Percentiles rank a stretch among this genome's conserved stretches.
Conservation (phyloP, 441 rosid genomes). For the Rhodomyrtus psidioides region DNA sequence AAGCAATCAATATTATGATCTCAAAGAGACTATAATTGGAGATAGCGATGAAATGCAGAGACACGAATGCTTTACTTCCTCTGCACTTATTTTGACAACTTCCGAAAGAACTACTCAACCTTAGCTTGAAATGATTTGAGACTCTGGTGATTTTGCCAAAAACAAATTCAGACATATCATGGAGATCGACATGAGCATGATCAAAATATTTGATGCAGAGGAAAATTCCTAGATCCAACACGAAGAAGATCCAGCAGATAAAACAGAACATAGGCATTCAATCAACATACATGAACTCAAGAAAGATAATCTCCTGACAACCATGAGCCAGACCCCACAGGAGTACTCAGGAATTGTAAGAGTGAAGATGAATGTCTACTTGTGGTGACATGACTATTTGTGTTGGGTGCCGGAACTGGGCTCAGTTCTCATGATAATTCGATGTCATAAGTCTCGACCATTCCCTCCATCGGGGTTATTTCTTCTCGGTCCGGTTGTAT, state of each 20-base stretch:
- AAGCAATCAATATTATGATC: background rate
- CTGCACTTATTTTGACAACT: background rate
- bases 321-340: too few relatives aligned
- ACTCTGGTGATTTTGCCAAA: background rate
- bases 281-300: too few relatives aligned
- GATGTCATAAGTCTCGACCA: too few relatives aligned
- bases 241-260: background rate
- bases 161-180: background rate
- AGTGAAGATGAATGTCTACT: too few relatives aligned
- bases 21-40: background rate
- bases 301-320: too few relatives aligned
- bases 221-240: background rate
- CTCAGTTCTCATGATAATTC: too few relatives aligned
- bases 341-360: too few relatives aligned
- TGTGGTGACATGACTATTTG: too few relatives aligned
- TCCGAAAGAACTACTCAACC: background rate
- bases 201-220: background rate
- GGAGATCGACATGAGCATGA: background rate
- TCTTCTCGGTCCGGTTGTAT: too few relatives aligned
- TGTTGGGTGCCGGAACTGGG: too few relatives aligned
- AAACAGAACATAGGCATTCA: background rate
- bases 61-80: background rate
- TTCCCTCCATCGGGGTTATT: too few relatives aligned
- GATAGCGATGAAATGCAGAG: background rate
- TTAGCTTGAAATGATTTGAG: background rate